phyloP scores from a whole-genome alignment of 805 yeast species.

The Candida anglica region DNA sequence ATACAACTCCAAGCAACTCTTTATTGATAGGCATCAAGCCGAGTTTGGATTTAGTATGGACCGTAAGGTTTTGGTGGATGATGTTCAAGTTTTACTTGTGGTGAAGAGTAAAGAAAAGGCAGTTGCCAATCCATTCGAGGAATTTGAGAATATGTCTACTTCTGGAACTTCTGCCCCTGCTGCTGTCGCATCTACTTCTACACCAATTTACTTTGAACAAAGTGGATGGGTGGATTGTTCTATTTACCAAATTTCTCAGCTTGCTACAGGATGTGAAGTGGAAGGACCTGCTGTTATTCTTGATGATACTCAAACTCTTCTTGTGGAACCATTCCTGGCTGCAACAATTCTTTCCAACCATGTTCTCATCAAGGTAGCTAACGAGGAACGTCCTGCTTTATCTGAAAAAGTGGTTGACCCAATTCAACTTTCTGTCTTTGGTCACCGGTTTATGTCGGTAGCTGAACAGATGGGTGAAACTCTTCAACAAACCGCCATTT shows the following conservation, averaged over 20 bases:
- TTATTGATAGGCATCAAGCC: slow-evolving; percentile 23
- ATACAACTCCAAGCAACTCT: slow-evolving; percentile 18
- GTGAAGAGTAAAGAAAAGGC: slow-evolving; percentile 51
- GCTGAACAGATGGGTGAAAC: slow-evolving; percentile 44
- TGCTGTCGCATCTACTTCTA: slow-evolving; percentile 2
- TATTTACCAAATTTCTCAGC: slow-evolving; percentile 17
- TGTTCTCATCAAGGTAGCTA: slow-evolving; percentile 26
- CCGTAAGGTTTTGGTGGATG: slow-evolving; percentile 33
- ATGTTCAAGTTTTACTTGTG: slow-evolving; percentile 44
- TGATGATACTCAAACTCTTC: slow-evolving; percentile 26
- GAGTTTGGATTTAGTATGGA: slow-evolving; percentile 37
- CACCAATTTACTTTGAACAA: slow-evolving; percentile 24
- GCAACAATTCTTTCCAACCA: slow-evolving; percentile 27
- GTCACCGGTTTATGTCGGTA: slow-evolving; percentile 37
- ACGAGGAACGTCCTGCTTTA: slow-evolving; percentile 16
- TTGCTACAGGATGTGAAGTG: slow-evolving; percentile 17
- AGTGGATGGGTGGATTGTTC: slow-evolving; percentile 25
- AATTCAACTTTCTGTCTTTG: slow-evolving; percentile 36
- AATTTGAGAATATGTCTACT: slow-evolving; percentile 18
- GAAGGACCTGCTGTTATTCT: slow-evolving; percentile 31
- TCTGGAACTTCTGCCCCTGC: slow-evolving; percentile 9
- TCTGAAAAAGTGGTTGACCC: slow-evolving; percentile 29
- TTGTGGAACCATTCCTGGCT: slow-evolving; percentile 28
- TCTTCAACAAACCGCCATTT: slow-evolving; percentile 41
- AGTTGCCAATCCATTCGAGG: slow-evolving; percentile 51